Conservation (phyloP, 768 basidiomycete genomes). For the Mycena galopus region DNA sequence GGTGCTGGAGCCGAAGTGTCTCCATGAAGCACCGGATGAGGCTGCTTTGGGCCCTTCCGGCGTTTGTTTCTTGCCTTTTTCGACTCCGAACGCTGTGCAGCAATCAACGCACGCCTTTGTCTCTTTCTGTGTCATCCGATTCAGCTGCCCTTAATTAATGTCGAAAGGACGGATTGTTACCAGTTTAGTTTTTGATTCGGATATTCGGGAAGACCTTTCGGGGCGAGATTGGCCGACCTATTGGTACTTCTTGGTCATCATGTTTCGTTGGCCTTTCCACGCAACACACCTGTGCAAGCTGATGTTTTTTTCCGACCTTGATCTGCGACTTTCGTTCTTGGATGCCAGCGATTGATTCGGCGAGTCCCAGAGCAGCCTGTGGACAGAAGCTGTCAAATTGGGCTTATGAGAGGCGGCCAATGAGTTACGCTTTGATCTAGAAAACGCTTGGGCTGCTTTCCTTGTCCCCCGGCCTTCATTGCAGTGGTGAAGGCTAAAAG, state of each 20-base stretch:
- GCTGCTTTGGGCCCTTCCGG: slow-evolving; percentile 24
- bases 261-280: slow-evolving; percentile 31
- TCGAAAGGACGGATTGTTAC: slow-evolving; percentile 45
- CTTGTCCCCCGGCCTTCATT: slow-evolving; percentile 31
- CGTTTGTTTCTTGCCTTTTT: slow-evolving; percentile 36
- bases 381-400: slow-evolving; percentile 21
- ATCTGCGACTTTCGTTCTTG: slow-evolving; percentile 60
- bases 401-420: not conserved
- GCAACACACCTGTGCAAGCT: slow-evolving; percentile 53
- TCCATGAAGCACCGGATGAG: not conserved
- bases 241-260: slow-evolving; percentile 2
- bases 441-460: slow-evolving; percentile 52
- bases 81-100: slow-evolving; percentile 22
- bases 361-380: slow-evolving; percentile 63
- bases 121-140: slow-evolving; percentile 22
- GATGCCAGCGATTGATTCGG: slow-evolving; percentile 57
- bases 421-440: slow-evolving; percentile 49
- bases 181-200: slow-evolving; percentile 53
- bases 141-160: slow-evolving; percentile 1
- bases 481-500: not conserved
- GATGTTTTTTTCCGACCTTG: slow-evolving; percentile 57
- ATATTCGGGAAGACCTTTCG: slow-evolving; percentile 43
- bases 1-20: slow-evolving; percentile 5
- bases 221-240: slow-evolving; percentile 46
- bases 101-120: slow-evolving; percentile 29